Evolutionary conservation across 164 flowering plant species (phyloP), one percentile per base, ranked within the genome.

Genomic region (Macadamia integrifolia): DNA sequence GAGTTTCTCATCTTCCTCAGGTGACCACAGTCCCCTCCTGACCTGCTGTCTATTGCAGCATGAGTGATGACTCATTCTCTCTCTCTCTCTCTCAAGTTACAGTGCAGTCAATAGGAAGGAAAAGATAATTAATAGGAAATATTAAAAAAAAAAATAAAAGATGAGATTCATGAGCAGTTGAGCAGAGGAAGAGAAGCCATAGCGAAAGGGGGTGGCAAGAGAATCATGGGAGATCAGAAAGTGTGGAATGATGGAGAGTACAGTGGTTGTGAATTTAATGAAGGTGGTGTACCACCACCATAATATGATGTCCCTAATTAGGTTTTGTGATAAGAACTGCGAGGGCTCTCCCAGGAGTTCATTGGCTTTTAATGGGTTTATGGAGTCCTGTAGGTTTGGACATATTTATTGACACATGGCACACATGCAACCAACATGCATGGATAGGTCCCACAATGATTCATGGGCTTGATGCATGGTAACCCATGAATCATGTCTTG

Each of bases 1-100:
- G 72, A 91, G 96, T 58, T 86, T 89, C 72, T 91, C 91, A 76
- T 91, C 97, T 83, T 91, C 97, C 60, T 91, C 94, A 9, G 94
- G 97, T 30, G 97, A 91, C 97, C 97, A 91, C 0, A 91, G 80
- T 18, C 96, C 96, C 59, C 96, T 86, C 76, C 84, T 87, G 31
- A 89, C 93, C 80, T 88, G 87, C 80, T 87, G 89, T 69, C 87
- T 92, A 87, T 82, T 90, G 79, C 97, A 89, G 78, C 96, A 89
- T 23, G 89, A 78, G 61, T 91, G 97, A 71, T 82, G 96, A 29
- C 92, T 92, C 93, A 89, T 91, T 35, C 65, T 72, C 72, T 67
- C 65, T 70, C 35, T 69, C 66, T 72, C 65, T 71, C 64, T 65
- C 69, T 61, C 62, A 68, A 71, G 69, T 46, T 30, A 61, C 50